These are phyloP conservation scores for Suillus subluteus DNA, from an alignment of 768 basidiomycete species.

Conservation along the genomic window DNA sequence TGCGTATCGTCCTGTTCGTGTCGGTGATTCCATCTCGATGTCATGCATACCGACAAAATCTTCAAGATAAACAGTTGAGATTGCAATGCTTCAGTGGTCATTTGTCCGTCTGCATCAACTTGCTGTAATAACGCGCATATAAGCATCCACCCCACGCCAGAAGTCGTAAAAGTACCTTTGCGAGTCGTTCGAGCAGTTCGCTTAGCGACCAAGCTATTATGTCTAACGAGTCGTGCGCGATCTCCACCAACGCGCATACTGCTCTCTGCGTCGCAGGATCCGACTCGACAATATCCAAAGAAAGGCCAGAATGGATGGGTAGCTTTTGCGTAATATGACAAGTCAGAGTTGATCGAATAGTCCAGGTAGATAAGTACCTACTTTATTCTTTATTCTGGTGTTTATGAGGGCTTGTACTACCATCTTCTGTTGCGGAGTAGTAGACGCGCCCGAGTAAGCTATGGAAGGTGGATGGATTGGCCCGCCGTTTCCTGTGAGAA, in stretches of 20 bases:
- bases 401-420: conserved; percentile 75
- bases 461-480: conserved; percentile 36
- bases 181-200: conserved; percentile 76
- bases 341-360: neutral
- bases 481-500: conserved; percentile 32
- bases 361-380: conserved; percentile 32
- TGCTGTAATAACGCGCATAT: conserved; percentile 43
- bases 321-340: conserved; percentile 50
- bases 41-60: conserved; percentile 76
- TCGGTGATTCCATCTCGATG: conserved; percentile 68
- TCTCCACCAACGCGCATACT: conserved; percentile 77
- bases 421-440: conserved; percentile 73
- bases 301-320: conserved; percentile 80
- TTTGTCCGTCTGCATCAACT: conserved; percentile 52
- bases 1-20: conserved; percentile 45
- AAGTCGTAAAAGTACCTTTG: conserved; percentile 55
- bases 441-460: conserved; percentile 40
- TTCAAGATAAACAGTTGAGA: conserved; percentile 88
- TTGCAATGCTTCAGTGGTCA: conserved; percentile 75
- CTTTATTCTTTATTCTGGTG: conserved; percentile 81
- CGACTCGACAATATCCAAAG: conserved; percentile 72
- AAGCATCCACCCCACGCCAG: conserved; percentile 13
- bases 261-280: conserved; percentile 78
- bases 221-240: conserved; percentile 76
- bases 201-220: conserved; percentile 79